Conservation (phyloP, 257 asterid genomes). For the Pogostemon cablin region DNA sequence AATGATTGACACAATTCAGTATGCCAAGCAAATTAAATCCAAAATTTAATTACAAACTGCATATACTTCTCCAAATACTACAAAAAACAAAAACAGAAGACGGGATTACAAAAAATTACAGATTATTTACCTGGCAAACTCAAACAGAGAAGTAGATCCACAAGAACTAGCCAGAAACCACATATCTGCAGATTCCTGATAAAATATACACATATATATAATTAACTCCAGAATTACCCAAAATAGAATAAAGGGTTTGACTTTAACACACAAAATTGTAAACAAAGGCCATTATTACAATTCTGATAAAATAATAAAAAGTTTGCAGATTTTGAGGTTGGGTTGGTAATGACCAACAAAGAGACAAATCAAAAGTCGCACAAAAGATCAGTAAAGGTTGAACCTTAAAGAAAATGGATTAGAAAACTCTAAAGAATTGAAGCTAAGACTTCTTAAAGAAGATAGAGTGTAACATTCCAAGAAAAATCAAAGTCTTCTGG, state of each 20-base stretch:
- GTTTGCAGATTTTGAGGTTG: slow-evolving; percentile 26
- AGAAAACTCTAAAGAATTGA: neutral
- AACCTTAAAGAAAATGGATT: slow-evolving; percentile 5
- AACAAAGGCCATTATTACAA: neutral
- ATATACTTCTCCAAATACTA: neutral
- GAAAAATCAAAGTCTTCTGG: slow-evolving; percentile 29
- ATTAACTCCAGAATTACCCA: slow-evolving; percentile 16
- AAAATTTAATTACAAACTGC: neutral
- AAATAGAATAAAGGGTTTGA: slow-evolving; percentile 30
- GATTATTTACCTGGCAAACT: slow-evolving; percentile 22
- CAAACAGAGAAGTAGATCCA: slow-evolving; percentile 27
- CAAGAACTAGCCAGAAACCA: slow-evolving; percentile 37
- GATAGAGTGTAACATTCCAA: neutral
- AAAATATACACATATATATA: slow-evolving; percentile 30
- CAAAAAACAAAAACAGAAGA: neutral
- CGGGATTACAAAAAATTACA: neutral
- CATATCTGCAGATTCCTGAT: slow-evolving; percentile 34
- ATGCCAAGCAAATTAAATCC: neutral
- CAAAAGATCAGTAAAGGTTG: slow-evolving; percentile 8
- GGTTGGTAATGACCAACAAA: slow-evolving; percentile 37
- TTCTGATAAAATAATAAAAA: neutral
- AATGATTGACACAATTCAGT: neutral
- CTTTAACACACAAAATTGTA: slow-evolving; percentile 18
- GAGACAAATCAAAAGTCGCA: slow-evolving; percentile 31
- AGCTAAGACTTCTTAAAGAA: neutral